Base-by-base conservation (phyloP, 1,284 basidiomycete genomes). In the Phlebopus sp. region DNA sequence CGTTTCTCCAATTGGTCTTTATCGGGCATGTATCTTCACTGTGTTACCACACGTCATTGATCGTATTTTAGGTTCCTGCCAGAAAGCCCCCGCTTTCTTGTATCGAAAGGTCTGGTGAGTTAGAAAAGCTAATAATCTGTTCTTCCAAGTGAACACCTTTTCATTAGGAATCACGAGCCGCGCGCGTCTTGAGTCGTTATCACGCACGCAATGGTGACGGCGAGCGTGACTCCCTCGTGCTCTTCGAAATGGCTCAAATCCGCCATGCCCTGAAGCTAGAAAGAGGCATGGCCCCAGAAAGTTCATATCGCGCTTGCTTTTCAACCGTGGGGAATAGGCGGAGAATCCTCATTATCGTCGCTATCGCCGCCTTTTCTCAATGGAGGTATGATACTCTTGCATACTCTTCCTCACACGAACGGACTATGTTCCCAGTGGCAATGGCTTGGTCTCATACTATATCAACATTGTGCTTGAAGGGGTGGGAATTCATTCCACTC, bases 31-130 rank as follows among this genome's bases (percentile, higher is more conserved):
- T 37, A 8, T 21, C 27, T 15, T 36, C 11, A 32, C 36, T 27
- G 15, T 43, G 9, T 39, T 27, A 8, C 5, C 37, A 13, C n/a
- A 17, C 18, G 23, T 13, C 21, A 29, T 49, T 55, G 29, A 49
- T 42, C 23, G 38, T 63, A 13, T 17, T 58, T 59, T 49, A 79
- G 79, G 76, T 76, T 84, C 54, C 70, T 84, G 10, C 86, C 86
- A 5, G 84, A 89, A 59, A 84, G 81, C 27, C 84, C 85, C 18
- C 75, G 85, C 27, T 87, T 76, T 69, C 72, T 88, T 14, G 74
- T 86, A 11, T 77, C 79, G 17, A 77, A 76, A 59, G 82, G 82
- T 31, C 61, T 71, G 50, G 81, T 82, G 43, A 49, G 78, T 60
- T 10, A 23, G 19, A 8, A 4, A 18, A 35, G 25, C 29, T 31